Base-by-base conservation (phyloP, 495 filamentous ascomycete species). In the Aspergillus kassunensis region DNA sequence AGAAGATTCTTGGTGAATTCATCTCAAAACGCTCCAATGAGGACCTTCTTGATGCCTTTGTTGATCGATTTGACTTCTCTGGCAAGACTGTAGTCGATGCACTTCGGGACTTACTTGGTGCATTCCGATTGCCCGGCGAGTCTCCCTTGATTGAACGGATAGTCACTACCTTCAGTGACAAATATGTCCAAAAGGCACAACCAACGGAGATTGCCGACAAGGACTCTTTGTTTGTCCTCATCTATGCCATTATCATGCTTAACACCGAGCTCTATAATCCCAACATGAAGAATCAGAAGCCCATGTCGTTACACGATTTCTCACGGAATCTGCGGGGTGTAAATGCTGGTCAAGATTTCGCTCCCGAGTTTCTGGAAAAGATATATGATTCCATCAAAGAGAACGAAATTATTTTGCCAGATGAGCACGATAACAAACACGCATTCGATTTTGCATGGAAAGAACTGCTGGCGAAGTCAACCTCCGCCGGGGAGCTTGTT, bases 381-480 rank as follows among this genome's bases (percentile, higher is more conserved):
- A 95, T 97, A 44, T 99, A 85, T 61, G 85, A 96, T 56, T 88
- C 89, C 8, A 97, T 99, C 70, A 90, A 86, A 64, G 81, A 82
- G 2, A 86, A 90, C 45, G 93, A 99, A 68, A 99, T 99, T 49
- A 96, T 99, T 49, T 74, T 99, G 16, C 93, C 93, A 0, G 92
- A 97, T 51, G 93, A 99, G 66, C 93, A 97, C 65, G 90, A 97
- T 60, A 97, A 96, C 64, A 86, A 88, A 64, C 85, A 95, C 66
- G 90, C 91, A 2, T 99, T 97, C 59, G 93, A 97, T 63, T 91
- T 95, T 67, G 91, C 92, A 2, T 99, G 93, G 93, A 90, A 88
- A 63, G 93, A 97, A 66, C 76, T 99, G 12, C 72, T 97, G 37
- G 66, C 93, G 53, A 97, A 97, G 70, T 84, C 90, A 0, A 84